Evolutionary conservation across 495 filamentous ascomycete species (phyloP).

Genomic region (Tuber magnatum): DNA sequence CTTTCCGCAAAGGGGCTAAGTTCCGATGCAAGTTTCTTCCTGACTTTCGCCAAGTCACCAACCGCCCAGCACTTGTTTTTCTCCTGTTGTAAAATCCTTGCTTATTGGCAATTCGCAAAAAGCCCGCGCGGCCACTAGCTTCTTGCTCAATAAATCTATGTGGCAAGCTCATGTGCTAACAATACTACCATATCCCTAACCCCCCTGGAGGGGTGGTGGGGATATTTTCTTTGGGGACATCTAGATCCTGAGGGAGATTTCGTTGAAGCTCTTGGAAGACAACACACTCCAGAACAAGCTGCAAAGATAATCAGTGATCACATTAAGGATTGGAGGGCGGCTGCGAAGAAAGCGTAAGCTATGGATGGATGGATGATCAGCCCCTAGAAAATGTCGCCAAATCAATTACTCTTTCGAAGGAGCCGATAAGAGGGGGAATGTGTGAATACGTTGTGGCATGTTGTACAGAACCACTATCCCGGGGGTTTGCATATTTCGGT

Average conservation of each 20-base stretch:
- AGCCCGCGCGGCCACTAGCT: neutral
- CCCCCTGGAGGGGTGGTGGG: conserved; percentile 5
- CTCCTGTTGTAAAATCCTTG: neutral
- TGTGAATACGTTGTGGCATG: neutral
- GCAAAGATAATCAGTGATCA: conserved; percentile 78
- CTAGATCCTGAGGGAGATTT: conserved; percentile 96
- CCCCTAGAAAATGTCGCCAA: neutral
- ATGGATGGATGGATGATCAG: neutral
- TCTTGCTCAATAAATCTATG: neutral
- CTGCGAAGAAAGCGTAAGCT: conserved; percentile 40
- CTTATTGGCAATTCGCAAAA: neutral
- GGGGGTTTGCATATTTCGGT: neutral
- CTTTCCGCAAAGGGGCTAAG: neutral
- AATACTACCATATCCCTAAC: conserved; percentile 6
- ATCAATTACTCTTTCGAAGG: neutral
- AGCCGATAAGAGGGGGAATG: neutral
- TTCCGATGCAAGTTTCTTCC: neutral
- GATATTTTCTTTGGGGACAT: neutral
- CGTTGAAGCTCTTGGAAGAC: conserved; percentile 89
- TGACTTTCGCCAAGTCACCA: neutral
- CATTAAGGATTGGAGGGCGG: conserved; percentile 78
- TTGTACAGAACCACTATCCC: neutral
- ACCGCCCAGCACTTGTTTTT: neutral
- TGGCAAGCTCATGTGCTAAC: conserved; percentile 9
- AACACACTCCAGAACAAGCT: conserved; percentile 81